Evolutionary conservation across 495 filamentous ascomycete species (phyloP).

Genomic region (Aspergillus bertholletiae): DNA sequence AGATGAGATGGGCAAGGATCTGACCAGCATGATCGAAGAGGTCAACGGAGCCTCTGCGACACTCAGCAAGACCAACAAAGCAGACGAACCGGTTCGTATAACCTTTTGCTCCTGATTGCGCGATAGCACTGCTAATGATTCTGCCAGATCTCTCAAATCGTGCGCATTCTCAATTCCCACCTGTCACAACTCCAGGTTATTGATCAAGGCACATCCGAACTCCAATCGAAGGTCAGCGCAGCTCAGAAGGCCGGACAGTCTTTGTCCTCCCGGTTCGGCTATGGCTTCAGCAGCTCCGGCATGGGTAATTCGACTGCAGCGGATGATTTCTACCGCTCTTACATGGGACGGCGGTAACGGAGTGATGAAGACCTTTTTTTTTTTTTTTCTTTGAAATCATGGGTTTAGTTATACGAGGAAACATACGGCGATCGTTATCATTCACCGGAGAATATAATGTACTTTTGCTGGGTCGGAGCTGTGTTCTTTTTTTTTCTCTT

Average conservation of each 20-base stretch:
- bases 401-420: not conserved
- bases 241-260: conserved; percentile 72
- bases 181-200: conserved; percentile 86
- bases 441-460: conserved; percentile 1
- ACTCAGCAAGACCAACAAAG: conserved; percentile 80
- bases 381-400: not conserved
- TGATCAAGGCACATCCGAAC: conserved; percentile 74
- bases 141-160: conserved; percentile 81
- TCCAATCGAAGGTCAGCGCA: conserved; percentile 72
- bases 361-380: no score
- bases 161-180: conserved; percentile 89
- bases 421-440: not conserved
- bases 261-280: conserved; percentile 63
- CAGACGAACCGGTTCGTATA: conserved; percentile 83
- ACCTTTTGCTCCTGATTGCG: not conserved
- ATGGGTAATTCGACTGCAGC: conserved; percentile 57
- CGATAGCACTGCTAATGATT: conserved; percentile 3
- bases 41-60: conserved; percentile 83
- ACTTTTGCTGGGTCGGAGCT: conserved; percentile 3
- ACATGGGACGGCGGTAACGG: conserved; percentile 58
- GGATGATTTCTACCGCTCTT: conserved; percentile 81
- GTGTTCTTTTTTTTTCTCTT: not conserved
- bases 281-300: conserved; percentile 52
- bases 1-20: conserved; percentile 86
- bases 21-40: conserved; percentile 94